phyloP scores from a whole-genome alignment of 2,329 filamentous ascomycete genomes.

The Elsinoe batatas region DNA sequence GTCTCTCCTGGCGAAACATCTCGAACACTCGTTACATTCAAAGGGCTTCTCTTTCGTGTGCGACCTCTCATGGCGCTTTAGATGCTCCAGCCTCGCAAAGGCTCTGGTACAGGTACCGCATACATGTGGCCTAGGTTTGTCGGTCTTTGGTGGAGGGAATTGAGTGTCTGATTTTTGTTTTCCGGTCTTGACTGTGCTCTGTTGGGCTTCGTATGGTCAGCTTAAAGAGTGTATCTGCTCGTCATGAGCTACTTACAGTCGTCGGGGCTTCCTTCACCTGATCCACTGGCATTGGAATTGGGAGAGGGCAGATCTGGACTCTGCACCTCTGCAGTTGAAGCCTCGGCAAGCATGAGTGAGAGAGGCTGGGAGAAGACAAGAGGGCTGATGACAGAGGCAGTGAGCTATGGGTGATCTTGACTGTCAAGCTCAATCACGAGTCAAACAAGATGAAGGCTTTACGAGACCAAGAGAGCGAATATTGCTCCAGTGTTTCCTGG shows the following conservation, averaged over 20 bases:
- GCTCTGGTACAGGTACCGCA: constrained; percentile 85
- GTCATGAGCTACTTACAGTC: neutral
- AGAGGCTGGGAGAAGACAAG: neutral
- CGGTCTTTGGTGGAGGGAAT: constrained; percentile 82
- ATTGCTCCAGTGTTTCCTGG: neutral
- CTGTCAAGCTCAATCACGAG: neutral
- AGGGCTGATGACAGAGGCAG: neutral
- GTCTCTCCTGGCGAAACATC: constrained; percentile 92
- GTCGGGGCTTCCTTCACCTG: constrained; percentile 2
- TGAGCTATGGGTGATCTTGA: neutral
- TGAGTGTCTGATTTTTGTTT: constrained; percentile 18
- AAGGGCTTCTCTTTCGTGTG: constrained; percentile 99
- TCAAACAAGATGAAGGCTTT: neutral
- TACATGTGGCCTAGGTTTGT: constrained; percentile 92
- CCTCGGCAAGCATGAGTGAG: constrained; percentile 10
- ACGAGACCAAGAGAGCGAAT: neutral
- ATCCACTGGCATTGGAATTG: constrained; percentile 6
- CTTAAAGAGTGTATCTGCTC: neutral
- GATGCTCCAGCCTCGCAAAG: constrained; percentile 88
- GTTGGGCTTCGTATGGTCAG: neutral
- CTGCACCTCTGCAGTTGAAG: constrained; percentile 7
- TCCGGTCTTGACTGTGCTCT: constrained; percentile 1
- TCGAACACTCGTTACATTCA: constrained; percentile 84
- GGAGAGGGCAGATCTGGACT: constrained; percentile 13
- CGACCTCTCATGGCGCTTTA: constrained; percentile 96